Evolutionary conservation across 176 grass and related monocot species (phyloP).

Genomic region (Cenchrus purpureus): DNA sequence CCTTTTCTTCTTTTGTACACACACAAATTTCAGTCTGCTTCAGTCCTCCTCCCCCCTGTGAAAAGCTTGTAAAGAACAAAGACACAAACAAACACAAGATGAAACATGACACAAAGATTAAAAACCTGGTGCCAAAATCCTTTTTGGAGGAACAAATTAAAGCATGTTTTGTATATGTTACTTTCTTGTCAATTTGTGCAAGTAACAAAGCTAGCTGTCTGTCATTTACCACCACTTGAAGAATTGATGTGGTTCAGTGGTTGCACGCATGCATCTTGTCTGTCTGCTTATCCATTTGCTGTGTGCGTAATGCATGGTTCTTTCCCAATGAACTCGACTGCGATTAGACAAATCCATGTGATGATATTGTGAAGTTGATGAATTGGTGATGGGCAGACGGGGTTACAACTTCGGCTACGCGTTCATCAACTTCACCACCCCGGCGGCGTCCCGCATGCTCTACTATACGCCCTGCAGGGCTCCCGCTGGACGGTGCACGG

Average conservation of each 20-base stretch:
- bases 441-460: constrained; percentile 34
- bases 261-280: too few relatives aligned
- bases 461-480: constrained; percentile 28
- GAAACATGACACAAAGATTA: too few relatives aligned
- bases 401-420: constrained; percentile 63
- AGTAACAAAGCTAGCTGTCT: too few relatives aligned
- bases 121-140: too few relatives aligned
- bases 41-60: not conserved
- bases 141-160: too few relatives aligned
- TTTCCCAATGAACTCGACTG: not conserved
- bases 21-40: not conserved
- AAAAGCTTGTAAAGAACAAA: too few relatives aligned
- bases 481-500: constrained; percentile 46
- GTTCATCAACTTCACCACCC: constrained; percentile 77
- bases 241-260: not conserved
- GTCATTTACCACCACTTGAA: not conserved
- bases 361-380: not conserved
- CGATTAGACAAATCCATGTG: not conserved
- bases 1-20: too few relatives aligned
- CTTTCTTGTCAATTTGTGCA: not conserved
- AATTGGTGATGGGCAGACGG: not conserved
- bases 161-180: too few relatives aligned
- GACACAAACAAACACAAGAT: too few relatives aligned
- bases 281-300: not conserved
- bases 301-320: too few relatives aligned